A percentile compares a stretch with the other conserved stretches of the same genome.
Conservation (phyloP, 345 rosid species). For the Rhodamnia rubescens region DNA sequence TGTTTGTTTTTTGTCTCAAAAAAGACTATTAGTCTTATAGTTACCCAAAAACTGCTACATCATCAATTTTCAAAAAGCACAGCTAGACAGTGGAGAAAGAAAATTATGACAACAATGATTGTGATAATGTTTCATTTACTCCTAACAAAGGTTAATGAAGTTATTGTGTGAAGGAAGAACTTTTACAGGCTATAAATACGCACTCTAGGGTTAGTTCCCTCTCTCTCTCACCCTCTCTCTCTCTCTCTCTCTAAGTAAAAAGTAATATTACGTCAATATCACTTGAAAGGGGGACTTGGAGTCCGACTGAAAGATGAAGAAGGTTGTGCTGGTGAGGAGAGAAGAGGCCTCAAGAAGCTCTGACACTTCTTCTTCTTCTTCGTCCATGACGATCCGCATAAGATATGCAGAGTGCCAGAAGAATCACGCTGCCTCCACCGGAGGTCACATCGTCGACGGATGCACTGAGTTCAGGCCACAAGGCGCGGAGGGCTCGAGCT, state of each 20-base stretch:
- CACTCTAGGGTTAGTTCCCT: neutral
- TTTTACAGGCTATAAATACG: neutral
- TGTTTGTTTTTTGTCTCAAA: no score
- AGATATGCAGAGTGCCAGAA: conserved; percentile 9
- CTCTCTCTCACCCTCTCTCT: neutral
- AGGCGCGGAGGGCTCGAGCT: neutral
- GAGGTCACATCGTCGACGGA: conserved; percentile 3
- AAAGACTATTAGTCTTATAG: no score
- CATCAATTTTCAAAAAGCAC: neutral
- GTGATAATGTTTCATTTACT: neutral
- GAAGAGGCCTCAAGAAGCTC: neutral
- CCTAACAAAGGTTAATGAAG: neutral
- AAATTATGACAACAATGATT: neutral
- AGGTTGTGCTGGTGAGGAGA: neutral
- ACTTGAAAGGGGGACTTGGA: neutral
- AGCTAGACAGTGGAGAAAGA: neutral
- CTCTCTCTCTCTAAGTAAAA: neutral
- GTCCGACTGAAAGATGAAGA: neutral
- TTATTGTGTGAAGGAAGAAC: neutral
- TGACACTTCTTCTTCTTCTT: neutral
- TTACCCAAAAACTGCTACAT: no score
- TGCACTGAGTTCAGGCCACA: conserved; percentile 1
- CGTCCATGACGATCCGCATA: neutral
- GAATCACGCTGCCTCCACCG: conserved; percentile 5
- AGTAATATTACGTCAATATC: neutral